Conservation (phyloP, 1,284 basidiomycete species). For the Anthracocystis setariae region DNA sequence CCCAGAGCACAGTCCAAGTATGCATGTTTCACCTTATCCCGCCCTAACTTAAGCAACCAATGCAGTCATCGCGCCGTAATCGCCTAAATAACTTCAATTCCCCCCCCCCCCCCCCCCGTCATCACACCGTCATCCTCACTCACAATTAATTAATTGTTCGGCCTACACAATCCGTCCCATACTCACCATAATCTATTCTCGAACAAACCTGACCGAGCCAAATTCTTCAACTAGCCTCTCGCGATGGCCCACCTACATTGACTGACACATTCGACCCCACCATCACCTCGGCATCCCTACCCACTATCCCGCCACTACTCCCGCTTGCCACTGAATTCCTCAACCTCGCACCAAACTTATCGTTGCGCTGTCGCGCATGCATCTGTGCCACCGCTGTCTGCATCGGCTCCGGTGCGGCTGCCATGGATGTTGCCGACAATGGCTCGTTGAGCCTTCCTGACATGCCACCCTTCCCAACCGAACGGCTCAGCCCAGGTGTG, state of each 20-base stretch:
- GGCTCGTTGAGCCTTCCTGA: conserved; percentile 38
- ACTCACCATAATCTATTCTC: too few species aligned
- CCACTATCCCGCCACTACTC: not conserved
- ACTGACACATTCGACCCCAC: conserved; percentile 29
- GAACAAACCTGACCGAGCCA: not conserved
- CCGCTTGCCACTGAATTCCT: conserved; percentile 16
- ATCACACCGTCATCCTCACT: too few species aligned
- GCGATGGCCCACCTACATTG: not conserved
- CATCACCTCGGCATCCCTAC: conserved; percentile 1
- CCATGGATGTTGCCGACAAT: conserved; percentile 36
- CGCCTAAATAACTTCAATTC: too few species aligned
- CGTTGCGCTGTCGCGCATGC: conserved; percentile 45
- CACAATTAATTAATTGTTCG: too few species aligned
- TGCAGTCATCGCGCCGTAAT: too few species aligned
- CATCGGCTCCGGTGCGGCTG: conserved; percentile 32
- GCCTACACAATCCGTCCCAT: too few species aligned
- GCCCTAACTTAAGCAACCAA: too few species aligned
- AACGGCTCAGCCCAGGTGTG: not conserved
- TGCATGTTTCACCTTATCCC: too few species aligned
- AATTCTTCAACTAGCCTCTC: not conserved
- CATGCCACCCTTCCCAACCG: conserved; percentile 6
- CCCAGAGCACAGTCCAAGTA: too few species aligned
- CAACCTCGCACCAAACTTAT: conserved; percentile 44
- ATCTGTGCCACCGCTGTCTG: conserved; percentile 48
- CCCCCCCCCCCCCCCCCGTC: too few species aligned